Percentiles rank a stretch among this genome's conserved stretches.
Evolutionary conservation across 2,329 filamentous ascomycete genomes (phyloP).

Genomic region (Aspergillus proliferans): DNA sequence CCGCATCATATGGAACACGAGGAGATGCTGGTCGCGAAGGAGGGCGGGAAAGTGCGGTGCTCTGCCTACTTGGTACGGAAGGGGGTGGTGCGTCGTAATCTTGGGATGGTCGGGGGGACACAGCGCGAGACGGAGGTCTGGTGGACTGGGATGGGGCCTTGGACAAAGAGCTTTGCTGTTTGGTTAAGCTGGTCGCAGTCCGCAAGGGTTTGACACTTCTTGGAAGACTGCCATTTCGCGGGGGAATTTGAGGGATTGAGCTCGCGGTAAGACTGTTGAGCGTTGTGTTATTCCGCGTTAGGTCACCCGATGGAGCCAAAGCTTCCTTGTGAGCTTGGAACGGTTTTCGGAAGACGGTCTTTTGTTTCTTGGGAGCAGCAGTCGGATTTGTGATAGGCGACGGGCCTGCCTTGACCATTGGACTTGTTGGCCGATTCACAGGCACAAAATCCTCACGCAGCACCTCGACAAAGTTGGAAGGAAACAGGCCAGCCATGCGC

Average conservation of each 20-base stretch:
- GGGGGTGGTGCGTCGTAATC: conserved; percentile 9
- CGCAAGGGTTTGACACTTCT: conserved; percentile 28
- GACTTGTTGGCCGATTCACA: conserved; percentile 42
- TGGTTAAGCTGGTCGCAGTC: conserved; percentile 33
- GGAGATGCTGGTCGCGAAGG: background rate
- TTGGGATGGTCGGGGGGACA: conserved; percentile 19
- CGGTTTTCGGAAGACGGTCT: conserved; percentile 57
- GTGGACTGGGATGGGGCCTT: conserved; percentile 27
- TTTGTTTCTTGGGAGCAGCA: conserved; percentile 52
- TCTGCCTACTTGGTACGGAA: background rate
- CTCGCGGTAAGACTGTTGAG: conserved; percentile 30
- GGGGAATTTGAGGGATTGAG: conserved; percentile 30
- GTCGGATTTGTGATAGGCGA: conserved; percentile 38
- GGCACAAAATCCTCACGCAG: conserved; percentile 81
- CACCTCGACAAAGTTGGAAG: conserved; percentile 94
- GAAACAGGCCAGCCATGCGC: conserved; percentile 85
- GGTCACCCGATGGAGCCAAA: conserved; percentile 33
- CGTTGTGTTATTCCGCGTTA: conserved; percentile 23
- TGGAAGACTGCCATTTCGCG: conserved; percentile 28
- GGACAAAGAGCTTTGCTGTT: conserved; percentile 31
- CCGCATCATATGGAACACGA: background rate
- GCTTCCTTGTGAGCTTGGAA: conserved; percentile 57
- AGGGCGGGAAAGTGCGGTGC: background rate
- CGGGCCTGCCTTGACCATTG: conserved; percentile 50
- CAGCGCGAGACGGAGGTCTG: conserved; percentile 20